These are phyloP conservation scores for Cryphonectria naterciae DNA, from an alignment of 2,329 filamentous ascomycete species.

Conservation along the genomic window DNA sequence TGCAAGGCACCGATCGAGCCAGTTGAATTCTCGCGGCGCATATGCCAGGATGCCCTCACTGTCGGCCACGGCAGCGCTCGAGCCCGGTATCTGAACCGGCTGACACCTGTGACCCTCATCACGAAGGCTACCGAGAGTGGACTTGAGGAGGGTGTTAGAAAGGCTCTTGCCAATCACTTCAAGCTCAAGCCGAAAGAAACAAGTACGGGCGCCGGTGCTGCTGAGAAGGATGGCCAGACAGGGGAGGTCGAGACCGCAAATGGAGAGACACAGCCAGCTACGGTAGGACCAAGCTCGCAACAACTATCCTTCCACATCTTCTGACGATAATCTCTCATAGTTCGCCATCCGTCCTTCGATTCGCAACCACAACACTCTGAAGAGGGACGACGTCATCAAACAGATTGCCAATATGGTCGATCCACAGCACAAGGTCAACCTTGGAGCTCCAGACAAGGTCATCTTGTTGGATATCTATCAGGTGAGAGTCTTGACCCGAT, in stretches of 20 bases:
- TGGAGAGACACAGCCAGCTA: constrained; percentile 23
- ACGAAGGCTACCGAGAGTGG: constrained; percentile 72
- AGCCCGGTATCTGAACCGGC: constrained; percentile 60
- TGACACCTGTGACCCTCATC: constrained; percentile 56
- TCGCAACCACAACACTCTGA: constrained; percentile 72
- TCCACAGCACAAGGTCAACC: constrained; percentile 72
- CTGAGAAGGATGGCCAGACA: constrained; percentile 24
- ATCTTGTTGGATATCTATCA: constrained; percentile 82
- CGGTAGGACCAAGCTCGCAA: constrained; percentile 5
- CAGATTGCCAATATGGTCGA: constrained; percentile 69
- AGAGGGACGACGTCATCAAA: constrained; percentile 71
- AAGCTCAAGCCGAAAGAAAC: constrained; percentile 52
- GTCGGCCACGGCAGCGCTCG: constrained; percentile 39
- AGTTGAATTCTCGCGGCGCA: constrained; percentile 54
- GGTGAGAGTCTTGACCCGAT: constrained; percentile 50
- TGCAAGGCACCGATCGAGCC: constrained; percentile 60
- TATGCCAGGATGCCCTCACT: constrained; percentile 52
- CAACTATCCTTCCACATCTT: background rate
- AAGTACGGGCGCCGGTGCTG: constrained; percentile 32
- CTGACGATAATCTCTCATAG: constrained; percentile 45
- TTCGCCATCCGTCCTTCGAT: constrained; percentile 84
- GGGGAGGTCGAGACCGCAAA: constrained; percentile 25
- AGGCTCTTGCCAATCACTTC: constrained; percentile 69
- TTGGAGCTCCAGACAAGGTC: constrained; percentile 77
- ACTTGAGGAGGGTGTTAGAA: constrained; percentile 65